phyloP scores from a whole-genome alignment of 2,329 filamentous ascomycete genomes.

The Mycosphaerelloides madeirae region DNA sequence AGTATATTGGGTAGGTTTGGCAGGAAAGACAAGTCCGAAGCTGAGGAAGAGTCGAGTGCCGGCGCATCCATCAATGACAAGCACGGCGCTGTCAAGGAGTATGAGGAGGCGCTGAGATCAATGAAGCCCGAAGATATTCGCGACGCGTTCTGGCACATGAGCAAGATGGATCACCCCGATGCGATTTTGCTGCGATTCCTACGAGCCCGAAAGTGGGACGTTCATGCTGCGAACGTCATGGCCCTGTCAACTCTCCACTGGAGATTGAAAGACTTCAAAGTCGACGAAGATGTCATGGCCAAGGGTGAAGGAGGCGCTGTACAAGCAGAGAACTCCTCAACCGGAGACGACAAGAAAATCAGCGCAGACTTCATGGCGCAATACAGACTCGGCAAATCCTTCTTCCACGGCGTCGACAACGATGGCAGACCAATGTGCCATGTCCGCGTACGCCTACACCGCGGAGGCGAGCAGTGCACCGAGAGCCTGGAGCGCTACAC shows the following conservation, averaged over 20 bases:
- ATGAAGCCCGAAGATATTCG: constrained; percentile 74
- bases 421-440: constrained; percentile 80
- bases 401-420: constrained; percentile 81
- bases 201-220: constrained; percentile 90
- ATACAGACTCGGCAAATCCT: constrained; percentile 86
- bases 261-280: constrained; percentile 75
- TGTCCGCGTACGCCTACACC: constrained; percentile 77
- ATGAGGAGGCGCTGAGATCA: constrained; percentile 72
- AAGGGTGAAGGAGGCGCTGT: constrained; percentile 68
- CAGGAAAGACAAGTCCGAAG: constrained; percentile 51
- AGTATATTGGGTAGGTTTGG: constrained; percentile 67
- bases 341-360: constrained; percentile 60
- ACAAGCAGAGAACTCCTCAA: constrained; percentile 54
- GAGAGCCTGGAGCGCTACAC: constrained; percentile 82
- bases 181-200: constrained; percentile 76
- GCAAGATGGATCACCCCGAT: constrained; percentile 93
- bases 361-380: constrained; percentile 77
- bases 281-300: constrained; percentile 81
- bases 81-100: constrained; percentile 83
- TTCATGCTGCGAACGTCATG: constrained; percentile 90
- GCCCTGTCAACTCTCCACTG: constrained; percentile 90
- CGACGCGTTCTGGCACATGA: constrained; percentile 82
- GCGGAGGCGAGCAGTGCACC: constrained; percentile 74
- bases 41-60: constrained; percentile 51
- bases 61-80: constrained; percentile 69